These are phyloP conservation scores for Hyaloperonospora arabidopsidis DNA, from an alignment of 352 stramenopile genomes.

Conservation along the genomic window DNA sequence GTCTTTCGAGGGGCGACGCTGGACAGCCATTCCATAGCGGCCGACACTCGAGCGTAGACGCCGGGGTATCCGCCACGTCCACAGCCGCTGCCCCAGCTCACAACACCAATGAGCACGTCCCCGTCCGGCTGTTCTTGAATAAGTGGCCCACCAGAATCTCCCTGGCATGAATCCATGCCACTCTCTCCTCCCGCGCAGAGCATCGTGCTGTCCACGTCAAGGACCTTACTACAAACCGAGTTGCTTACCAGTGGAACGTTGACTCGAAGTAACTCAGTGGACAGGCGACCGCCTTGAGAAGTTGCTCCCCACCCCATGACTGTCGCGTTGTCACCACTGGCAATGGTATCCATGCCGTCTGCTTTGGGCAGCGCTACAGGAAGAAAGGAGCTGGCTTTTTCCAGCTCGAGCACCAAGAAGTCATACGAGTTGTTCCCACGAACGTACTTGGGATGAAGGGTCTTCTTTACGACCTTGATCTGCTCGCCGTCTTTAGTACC, in stretches of 20 bases:
- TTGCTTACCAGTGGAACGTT: slow-evolving; percentile 43
- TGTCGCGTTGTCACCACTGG: slow-evolving; percentile 24
- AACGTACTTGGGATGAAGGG: slow-evolving; percentile 41
- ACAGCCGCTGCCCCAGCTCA: slow-evolving; percentile 57
- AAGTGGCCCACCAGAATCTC: slow-evolving; percentile 38
- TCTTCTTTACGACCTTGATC: slow-evolving; percentile 42
- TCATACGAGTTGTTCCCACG: slow-evolving; percentile 38
- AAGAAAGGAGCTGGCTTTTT: slow-evolving; percentile 26
- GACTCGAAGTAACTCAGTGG: slow-evolving; percentile 32
- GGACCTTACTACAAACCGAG: slow-evolving; percentile 27
- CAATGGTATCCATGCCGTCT: slow-evolving; percentile 17
- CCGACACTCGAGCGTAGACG: slow-evolving; percentile 49
- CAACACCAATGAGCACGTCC: slow-evolving; percentile 41
- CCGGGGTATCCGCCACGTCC: slow-evolving; percentile 30
- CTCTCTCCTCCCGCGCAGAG: slow-evolving; percentile 46
- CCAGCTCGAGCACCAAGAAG: slow-evolving; percentile 50
- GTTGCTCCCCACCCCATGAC: slow-evolving; percentile 39
- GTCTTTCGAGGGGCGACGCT: slow-evolving; percentile 7
- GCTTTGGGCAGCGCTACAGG: slow-evolving; percentile 30
- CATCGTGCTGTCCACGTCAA: slow-evolving; percentile 36
- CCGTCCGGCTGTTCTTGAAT: slow-evolving; percentile 21
- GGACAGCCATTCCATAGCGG: slow-evolving; percentile 23
- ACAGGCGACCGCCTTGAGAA: slow-evolving; percentile 14
- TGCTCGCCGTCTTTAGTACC: slow-evolving; percentile 37
- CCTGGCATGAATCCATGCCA: slow-evolving; percentile 53